These are phyloP conservation scores for Wickerhamia fluorescens DNA, from an alignment of 805 yeast genomes.

Conservation along the genomic window DNA sequence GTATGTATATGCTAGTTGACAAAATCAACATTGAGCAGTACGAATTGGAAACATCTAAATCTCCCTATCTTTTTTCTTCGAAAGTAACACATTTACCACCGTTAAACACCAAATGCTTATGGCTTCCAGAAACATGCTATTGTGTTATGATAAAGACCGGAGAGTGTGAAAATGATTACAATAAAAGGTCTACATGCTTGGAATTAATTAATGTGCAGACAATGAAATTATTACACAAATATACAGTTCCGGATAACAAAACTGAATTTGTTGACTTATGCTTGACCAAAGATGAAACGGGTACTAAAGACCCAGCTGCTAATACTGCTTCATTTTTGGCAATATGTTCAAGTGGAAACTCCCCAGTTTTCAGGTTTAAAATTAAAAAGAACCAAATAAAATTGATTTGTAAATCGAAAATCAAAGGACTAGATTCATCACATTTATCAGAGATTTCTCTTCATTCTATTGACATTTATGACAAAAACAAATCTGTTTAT, in stretches of 20 bases:
- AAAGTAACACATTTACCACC: no score
- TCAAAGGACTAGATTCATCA: conserved; percentile 1
- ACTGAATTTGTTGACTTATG: conserved; percentile 15
- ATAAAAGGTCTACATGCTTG: no score
- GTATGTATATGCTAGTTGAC: conserved; percentile 8
- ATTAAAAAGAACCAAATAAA: background rate
- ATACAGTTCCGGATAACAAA: no score
- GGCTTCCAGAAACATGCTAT: no score
- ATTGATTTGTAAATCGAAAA: background rate
- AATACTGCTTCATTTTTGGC: conserved; percentile 1
- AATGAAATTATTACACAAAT: no score
- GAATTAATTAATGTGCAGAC: no score
- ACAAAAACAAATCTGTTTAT: conserved; percentile 7
- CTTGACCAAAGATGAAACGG: conserved; percentile 2
- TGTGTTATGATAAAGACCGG: no score
- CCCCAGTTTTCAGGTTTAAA: background rate
- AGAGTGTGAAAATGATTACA: no score
- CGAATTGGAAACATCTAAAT: no score
- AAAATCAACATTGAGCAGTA: background rate
- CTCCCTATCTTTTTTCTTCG: no score
- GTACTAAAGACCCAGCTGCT: background rate
- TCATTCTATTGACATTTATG: conserved; percentile 13
- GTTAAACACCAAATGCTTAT: no score
- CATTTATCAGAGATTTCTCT: background rate
- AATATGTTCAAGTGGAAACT: conserved; percentile 2